Evolutionary conservation across 176 grass and related monocot species (phyloP).

Genomic region (Areca catechu): DNA sequence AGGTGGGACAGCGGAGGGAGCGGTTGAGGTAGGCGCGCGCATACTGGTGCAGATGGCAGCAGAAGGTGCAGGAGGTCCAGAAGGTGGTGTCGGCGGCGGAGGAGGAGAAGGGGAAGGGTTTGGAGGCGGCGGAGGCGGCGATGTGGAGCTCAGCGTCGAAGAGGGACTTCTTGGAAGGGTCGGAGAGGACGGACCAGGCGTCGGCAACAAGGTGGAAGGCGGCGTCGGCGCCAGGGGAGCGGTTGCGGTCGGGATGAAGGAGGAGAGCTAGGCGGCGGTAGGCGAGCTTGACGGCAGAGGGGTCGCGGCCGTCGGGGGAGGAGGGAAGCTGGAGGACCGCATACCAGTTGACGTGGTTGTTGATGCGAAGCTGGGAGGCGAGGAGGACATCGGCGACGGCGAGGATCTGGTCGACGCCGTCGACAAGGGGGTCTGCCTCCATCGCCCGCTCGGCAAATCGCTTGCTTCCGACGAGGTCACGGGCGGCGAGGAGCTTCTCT

Average conservation of each 20-base stretch:
- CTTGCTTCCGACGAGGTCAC: conserved; percentile 88
- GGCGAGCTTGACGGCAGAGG: conserved; percentile 31
- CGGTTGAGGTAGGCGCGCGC: conserved; percentile 38
- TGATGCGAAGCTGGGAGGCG: conserved; percentile 66
- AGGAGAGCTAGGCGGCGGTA: conserved; percentile 65
- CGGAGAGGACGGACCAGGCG: conserved; percentile 62
- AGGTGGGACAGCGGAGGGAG: conserved; percentile 68
- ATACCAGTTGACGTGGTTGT: conserved; percentile 65
- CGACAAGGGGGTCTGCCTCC: conserved; percentile 58
- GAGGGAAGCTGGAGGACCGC: conserved; percentile 34
- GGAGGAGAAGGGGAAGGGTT: background rate
- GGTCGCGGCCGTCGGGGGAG: conserved; percentile 16
- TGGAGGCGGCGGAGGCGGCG: conserved; percentile 19
- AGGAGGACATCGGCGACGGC: conserved; percentile 88
- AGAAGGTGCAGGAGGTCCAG: conserved; percentile 85
- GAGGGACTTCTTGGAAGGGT: conserved; percentile 32
- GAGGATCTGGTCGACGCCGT: conserved; percentile 75
- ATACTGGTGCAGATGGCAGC: conserved; percentile 79
- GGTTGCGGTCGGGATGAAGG: conserved; percentile 40
- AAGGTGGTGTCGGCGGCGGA: conserved; percentile 21
- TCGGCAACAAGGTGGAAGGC: conserved; percentile 55
- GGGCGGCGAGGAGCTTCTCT: conserved; percentile 52
- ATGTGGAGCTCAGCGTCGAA: conserved; percentile 35
- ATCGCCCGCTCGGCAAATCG: conserved; percentile 82
- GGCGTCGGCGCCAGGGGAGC: conserved; percentile 38